These are phyloP conservation scores for Entomortierella parvispora DNA, from an alignment of 192 early-diverging fungal species.

Conservation along the genomic window DNA sequence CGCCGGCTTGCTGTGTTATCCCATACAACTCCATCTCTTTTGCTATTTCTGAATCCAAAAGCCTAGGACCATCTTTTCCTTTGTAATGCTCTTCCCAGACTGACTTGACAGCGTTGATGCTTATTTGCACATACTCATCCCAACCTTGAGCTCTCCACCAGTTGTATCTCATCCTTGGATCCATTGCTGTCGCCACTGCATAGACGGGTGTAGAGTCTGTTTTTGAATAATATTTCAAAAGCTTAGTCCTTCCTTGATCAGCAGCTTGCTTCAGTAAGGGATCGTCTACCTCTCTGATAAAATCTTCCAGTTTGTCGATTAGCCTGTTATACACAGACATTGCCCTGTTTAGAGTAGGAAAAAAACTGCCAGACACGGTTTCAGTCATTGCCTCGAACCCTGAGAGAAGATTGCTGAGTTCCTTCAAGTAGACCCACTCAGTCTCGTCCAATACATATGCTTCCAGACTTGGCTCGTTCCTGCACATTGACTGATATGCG, in stretches of 20 bases:
- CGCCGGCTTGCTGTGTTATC: conserved; percentile 10
- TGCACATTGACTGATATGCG: conserved; percentile 32
- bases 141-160: conserved; percentile 21
- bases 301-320: conserved; percentile 19
- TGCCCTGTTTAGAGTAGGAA: conserved; percentile 27
- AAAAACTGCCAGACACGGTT: conserved; percentile 16
- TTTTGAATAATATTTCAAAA: conserved; percentile 27
- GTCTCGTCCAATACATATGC: conserved; percentile 11
- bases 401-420: not conserved
- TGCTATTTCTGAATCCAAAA: not conserved
- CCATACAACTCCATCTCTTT: conserved; percentile 12
- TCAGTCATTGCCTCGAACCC: conserved; percentile 14
- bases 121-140: not conserved
- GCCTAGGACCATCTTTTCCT: conserved; percentile 13
- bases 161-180: conserved; percentile 27
- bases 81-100: conserved; percentile 9
- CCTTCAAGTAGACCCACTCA: conserved; percentile 23
- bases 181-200: conserved; percentile 33
- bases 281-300: conserved; percentile 4
- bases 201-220: conserved; percentile 28
- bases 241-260: conserved; percentile 12
- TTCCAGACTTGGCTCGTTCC: not conserved
- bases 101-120: not conserved
- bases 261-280: conserved; percentile 6
- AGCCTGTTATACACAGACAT: conserved; percentile 25